Percentiles rank a stretch among this genome's conserved stretches.
These are phyloP conservation scores for Neonectria ditissima DNA, from an alignment of 2,329 filamentous ascomycete genomes.

Conservation along the genomic window DNA sequence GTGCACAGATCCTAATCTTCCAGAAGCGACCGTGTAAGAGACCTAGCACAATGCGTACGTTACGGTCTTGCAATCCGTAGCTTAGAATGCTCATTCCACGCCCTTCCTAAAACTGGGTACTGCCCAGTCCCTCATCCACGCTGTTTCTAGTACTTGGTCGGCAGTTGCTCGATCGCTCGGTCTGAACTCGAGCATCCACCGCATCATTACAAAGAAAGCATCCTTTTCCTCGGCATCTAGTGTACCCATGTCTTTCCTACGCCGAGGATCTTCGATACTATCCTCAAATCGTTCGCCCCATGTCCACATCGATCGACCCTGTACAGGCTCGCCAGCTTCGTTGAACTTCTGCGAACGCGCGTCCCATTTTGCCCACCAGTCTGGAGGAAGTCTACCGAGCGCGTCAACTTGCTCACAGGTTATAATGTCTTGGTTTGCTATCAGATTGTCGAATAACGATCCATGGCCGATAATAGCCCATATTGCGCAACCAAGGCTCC, in stretches of 20 bases:
- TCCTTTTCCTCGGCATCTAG: background rate
- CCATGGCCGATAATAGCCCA: conserved; percentile 49
- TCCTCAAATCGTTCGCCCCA: background rate
- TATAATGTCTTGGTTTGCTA: conserved; percentile 23
- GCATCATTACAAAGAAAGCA: conserved; percentile 23
- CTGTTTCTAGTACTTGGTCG: conserved; percentile 10
- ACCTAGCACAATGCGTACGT: background rate
- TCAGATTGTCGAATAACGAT: conserved; percentile 24
- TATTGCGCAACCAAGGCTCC: conserved; percentile 52
- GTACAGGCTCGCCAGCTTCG: background rate
- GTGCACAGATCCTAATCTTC: no score
- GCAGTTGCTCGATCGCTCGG: conserved; percentile 21
- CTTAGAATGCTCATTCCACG: background rate
- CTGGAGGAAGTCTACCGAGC: conserved; percentile 27
- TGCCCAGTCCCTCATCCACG: conserved; percentile 21
- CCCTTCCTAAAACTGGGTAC: conserved; percentile 6
- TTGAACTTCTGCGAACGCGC: background rate
- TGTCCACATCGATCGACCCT: background rate
- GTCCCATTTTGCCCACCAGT: background rate
- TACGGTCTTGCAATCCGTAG: background rate
- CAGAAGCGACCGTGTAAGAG: no score
- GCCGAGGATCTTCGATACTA: background rate
- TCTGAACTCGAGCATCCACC: conserved; percentile 20
- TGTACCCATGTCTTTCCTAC: background rate
- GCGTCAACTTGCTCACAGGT: conserved; percentile 34